These are phyloP conservation scores for Tilletia walkeri DNA, from an alignment of 1,284 basidiomycete species.

Conservation along the genomic window DNA sequence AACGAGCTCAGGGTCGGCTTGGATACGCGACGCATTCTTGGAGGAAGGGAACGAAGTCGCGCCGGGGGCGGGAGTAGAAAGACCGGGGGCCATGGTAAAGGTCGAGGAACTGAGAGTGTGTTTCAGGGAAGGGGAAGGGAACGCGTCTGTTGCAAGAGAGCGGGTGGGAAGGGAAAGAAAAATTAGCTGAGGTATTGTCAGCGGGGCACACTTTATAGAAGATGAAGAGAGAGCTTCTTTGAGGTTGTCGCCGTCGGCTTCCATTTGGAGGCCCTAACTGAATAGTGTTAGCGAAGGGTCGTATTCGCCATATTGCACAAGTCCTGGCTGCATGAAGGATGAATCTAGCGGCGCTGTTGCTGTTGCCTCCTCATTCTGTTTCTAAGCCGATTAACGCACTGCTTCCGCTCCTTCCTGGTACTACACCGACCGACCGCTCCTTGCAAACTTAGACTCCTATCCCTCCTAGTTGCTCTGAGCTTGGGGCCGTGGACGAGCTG, in stretches of 20 bases:
- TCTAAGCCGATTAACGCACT: too few relatives aligned
- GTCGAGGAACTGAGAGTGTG: background rate
- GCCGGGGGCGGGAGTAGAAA: conserved; percentile 24
- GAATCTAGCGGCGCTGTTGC: too few relatives aligned
- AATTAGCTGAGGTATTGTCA: conserved; percentile 30
- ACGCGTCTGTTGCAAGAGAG: background rate
- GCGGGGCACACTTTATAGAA: conserved; percentile 14
- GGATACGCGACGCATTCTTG: conserved; percentile 39
- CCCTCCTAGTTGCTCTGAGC: too few relatives aligned
- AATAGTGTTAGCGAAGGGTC: background rate
- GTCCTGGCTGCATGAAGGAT: too few relatives aligned
- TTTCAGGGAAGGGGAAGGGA: background rate
- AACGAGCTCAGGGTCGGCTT: conserved; percentile 44
- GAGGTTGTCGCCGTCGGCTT: background rate
- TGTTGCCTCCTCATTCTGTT: too few relatives aligned
- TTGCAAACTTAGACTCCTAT: too few relatives aligned
- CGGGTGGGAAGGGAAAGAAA: conserved; percentile 4
- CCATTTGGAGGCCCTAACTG: background rate
- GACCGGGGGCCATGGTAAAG: conserved; percentile 38
- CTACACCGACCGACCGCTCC: too few relatives aligned
- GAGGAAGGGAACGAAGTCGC: conserved; percentile 13
- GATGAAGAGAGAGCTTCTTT: background rate
- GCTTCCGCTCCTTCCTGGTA: too few relatives aligned
- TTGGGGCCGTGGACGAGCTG: too few relatives aligned
- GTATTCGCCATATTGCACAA: too few relatives aligned